These are phyloP conservation scores for Penicillium sp. DNA, from an alignment of 2,329 filamentous ascomycete species.

Conservation along the genomic window DNA sequence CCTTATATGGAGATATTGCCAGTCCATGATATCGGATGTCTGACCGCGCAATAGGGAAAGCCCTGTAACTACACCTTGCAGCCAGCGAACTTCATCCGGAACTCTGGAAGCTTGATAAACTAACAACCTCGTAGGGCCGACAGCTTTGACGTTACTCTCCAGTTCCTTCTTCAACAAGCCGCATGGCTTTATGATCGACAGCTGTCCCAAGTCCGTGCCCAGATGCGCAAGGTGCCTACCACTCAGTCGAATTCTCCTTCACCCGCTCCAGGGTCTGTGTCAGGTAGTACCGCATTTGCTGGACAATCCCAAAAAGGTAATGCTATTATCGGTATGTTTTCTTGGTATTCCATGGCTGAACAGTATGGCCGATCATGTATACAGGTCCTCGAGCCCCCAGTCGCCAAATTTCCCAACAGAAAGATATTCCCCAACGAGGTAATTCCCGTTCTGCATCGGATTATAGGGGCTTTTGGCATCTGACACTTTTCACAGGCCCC, in stretches of 20 bases:
- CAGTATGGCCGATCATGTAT: constrained; percentile 1
- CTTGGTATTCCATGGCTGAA: not conserved
- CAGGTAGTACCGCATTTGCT: constrained; percentile 39
- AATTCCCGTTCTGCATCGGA: constrained; percentile 3
- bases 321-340: constrained; percentile 29
- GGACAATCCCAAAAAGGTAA: constrained; percentile 33
- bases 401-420: constrained; percentile 36
- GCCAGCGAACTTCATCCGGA: too few relatives aligned
- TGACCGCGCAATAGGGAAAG: constrained; percentile 56
- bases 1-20: not conserved
- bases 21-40: constrained; percentile 9
- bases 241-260: constrained; percentile 39
- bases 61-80: constrained; percentile 52
- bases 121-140: constrained; percentile 51
- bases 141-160: constrained; percentile 75
- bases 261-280: constrained; percentile 41
- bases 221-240: constrained; percentile 65
- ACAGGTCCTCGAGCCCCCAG: constrained; percentile 39
- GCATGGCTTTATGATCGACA: constrained; percentile 91
- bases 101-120: not conserved
- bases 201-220: constrained; percentile 79
- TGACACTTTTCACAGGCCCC: constrained; percentile 14
- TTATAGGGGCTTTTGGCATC: not conserved
- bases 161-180: constrained; percentile 87
- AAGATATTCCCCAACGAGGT: constrained; percentile 31